These are phyloP conservation scores for Saccharomycopsis sp. DNA, from an alignment of 805 yeast species.

Conservation along the genomic window DNA sequence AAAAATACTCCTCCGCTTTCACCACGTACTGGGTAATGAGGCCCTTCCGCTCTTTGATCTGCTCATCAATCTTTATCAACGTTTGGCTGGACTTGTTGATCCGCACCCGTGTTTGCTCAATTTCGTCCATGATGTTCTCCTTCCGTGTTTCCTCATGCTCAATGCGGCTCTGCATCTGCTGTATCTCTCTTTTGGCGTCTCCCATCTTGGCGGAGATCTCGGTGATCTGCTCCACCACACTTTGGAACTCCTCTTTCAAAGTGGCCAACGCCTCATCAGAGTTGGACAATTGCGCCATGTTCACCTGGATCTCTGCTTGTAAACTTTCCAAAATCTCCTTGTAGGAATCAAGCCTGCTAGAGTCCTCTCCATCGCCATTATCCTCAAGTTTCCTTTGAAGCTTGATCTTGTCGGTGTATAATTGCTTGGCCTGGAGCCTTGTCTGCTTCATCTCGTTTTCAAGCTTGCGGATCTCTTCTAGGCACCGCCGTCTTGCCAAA, in stretches of 20 bases:
- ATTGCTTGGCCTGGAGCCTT: no score
- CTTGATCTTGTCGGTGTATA: not conserved
- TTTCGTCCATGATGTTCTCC: not conserved
- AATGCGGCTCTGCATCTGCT: not conserved
- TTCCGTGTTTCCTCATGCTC: not conserved
- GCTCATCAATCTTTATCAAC: not conserved
- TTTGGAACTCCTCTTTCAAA: no score
- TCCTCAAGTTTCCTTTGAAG: not conserved
- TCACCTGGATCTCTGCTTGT: no score
- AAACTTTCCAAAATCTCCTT: not conserved
- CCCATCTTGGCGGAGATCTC: no score
- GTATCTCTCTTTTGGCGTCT: no score
- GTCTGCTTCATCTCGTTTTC: no score
- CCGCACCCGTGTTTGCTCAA: not conserved
- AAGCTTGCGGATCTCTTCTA: not conserved
- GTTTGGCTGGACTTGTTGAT: not conserved
- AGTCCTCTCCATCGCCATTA: not conserved
- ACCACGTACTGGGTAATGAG: not conserved
- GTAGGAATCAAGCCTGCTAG: not conserved
- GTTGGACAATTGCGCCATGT: no score
- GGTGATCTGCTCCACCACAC: no score
- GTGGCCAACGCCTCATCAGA: no score
- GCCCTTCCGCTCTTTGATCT: not conserved
- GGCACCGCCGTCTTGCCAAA: not conserved
- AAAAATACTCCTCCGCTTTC: not conserved